Evolutionary conservation across 2,329 filamentous ascomycete species (phyloP), one percentile per base, ranked within the genome.

Genomic region (Fusarium ramigenum): DNA sequence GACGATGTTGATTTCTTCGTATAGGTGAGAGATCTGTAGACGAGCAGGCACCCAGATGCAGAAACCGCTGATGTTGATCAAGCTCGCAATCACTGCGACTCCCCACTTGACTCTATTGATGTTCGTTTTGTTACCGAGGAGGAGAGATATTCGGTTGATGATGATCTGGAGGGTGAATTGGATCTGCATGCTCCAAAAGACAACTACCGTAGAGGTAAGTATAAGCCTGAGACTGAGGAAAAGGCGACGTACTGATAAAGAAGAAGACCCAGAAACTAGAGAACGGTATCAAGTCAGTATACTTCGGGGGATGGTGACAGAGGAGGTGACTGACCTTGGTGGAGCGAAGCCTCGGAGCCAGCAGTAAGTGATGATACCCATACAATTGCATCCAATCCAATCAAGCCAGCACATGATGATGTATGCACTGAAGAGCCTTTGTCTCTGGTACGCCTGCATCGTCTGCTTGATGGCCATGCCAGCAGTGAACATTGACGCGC

Each of bases 341-440:
- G 58, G 43, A 2, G 50, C 39, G 5, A 56, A 39, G 2, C 61
- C 70, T 43, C 62, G 63, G 0, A 72, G 42, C 70, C 70, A 72
- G 14, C 47, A 42, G 12, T 72, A 72, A 19, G 70, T 72, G 12
- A 72, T 40, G 7, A 69, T 52, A 1, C 69, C 69, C 70, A 73
- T 73, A 8, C 58, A 63, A 19, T 69, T 72, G 8, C 70, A 72
- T 19, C 70, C 70, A 43, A 42, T 69, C 70, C 70, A 72, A 11
- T 72, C 70, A 10, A 73, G 54, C 69, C 70, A 73, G 42, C 69
- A 72, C 69, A 73, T 72, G 16, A 73, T 50, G 9, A 70, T 72
- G 39, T 73, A 73, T 10, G 69, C 65, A 8, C 52, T 54, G 37
- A 72, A 72, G 3, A 49, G 60, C 16, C 23, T 69, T 25, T 47